phyloP scores from a whole-genome alignment of 768 basidiomycete genomes.

The Leccinum fibrillosum region DNA sequence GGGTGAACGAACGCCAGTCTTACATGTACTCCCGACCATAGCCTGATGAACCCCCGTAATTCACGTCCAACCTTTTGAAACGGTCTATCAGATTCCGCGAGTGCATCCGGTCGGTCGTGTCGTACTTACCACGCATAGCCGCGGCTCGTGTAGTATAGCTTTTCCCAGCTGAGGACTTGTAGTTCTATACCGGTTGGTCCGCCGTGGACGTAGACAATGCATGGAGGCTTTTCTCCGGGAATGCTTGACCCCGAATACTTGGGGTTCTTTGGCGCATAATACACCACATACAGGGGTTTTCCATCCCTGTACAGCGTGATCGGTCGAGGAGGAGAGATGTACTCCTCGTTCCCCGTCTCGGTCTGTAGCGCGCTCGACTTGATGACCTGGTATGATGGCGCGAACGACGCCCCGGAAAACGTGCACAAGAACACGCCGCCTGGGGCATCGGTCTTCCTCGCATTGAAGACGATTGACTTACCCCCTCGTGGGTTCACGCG shows the following conservation, averaged over 20 bases:
- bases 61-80: conserved; percentile 59
- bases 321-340: conserved; percentile 48
- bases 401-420: conserved; percentile 22
- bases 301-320: conserved; percentile 40
- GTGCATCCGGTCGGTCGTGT: too few species aligned
- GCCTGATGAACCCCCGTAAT: conserved; percentile 73
- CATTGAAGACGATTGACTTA: conserved; percentile 33
- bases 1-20: conserved; percentile 1
- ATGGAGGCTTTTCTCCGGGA: conserved; percentile 61
- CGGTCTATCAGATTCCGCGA: background rate
- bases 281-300: conserved; percentile 56
- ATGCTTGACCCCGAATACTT: conserved; percentile 46
- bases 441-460: conserved; percentile 30
- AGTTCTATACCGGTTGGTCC: conserved; percentile 56
- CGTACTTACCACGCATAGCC: conserved; percentile 63
- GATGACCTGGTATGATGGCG: conserved; percentile 19
- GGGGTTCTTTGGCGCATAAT: conserved; percentile 66
- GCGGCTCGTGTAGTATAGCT: conserved; percentile 64
- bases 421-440: conserved; percentile 31
- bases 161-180: conserved; percentile 51
- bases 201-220: conserved; percentile 63
- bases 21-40: conserved; percentile 68
- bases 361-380: conserved; percentile 24
- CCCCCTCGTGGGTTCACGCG: conserved; percentile 26
- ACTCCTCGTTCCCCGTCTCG: conserved; percentile 11